These are phyloP conservation scores for Penicillium digitatum DNA, from an alignment of 2,329 filamentous ascomycete genomes.

Conservation along the genomic window DNA sequence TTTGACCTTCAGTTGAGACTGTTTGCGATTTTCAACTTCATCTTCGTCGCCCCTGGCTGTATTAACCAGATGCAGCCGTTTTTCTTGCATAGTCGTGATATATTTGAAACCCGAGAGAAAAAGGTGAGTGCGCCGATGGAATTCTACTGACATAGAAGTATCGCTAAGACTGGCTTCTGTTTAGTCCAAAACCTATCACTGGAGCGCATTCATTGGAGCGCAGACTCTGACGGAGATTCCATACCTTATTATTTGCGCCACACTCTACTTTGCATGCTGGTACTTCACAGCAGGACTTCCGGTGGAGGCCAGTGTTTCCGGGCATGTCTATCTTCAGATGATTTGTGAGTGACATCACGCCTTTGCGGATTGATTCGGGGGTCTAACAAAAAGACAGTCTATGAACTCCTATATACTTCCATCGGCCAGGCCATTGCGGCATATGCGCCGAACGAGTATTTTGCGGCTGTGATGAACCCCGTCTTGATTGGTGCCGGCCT, in stretches of 20 bases:
- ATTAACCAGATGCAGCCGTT: slow-evolving; percentile 58
- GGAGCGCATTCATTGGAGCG: slow-evolving; percentile 56
- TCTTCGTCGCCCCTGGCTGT: slow-evolving; percentile 58
- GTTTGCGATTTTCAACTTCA: slow-evolving; percentile 61
- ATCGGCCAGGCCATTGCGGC: slow-evolving; percentile 52
- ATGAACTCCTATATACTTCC: slow-evolving; percentile 43
- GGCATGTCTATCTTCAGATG: slow-evolving; percentile 41
- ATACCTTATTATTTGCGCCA: slow-evolving; percentile 45
- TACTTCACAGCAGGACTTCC: slow-evolving; percentile 55
- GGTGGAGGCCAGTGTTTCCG: slow-evolving; percentile 29
- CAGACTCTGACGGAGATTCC: slow-evolving; percentile 49
- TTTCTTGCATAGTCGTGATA: slow-evolving; percentile 55
- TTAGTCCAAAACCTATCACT: slow-evolving; percentile 56
- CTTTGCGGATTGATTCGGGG: no score
- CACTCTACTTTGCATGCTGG: slow-evolving; percentile 52
- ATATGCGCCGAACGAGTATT: slow-evolving; percentile 59
- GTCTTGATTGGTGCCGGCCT: slow-evolving; percentile 49
- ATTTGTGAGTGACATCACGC: slow-evolving; percentile 27
- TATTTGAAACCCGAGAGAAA: slow-evolving; percentile 58
- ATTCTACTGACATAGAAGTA: not conserved
- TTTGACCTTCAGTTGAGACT: slow-evolving; percentile 53
- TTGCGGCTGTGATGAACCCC: slow-evolving; percentile 57
- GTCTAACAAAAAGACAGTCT: slow-evolving; percentile 30
- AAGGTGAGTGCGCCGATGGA: slow-evolving; percentile 34
- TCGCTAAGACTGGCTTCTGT: not conserved